phyloP scores from a whole-genome alignment of 805 yeast genomes.

The Candida michaelii region DNA sequence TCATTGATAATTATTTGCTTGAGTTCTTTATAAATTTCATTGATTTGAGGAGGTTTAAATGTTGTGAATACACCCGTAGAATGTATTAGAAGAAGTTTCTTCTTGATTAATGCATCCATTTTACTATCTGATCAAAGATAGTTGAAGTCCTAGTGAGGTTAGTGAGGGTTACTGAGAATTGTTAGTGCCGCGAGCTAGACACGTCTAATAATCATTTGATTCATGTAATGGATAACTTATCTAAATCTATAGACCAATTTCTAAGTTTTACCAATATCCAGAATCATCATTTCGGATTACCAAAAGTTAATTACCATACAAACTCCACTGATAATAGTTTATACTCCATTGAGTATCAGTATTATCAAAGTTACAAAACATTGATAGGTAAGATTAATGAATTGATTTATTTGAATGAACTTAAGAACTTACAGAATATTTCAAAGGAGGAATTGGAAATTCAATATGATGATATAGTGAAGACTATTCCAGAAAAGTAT shows the following conservation, averaged over 20 bases:
- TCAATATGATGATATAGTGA: conserved; percentile 16
- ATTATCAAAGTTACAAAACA: conserved; percentile 23
- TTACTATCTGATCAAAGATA: too few relatives aligned
- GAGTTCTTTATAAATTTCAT: conserved; percentile 41
- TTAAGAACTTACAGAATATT: conserved; percentile 19
- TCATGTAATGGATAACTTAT: conserved; percentile 10
- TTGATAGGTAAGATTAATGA: conserved; percentile 25
- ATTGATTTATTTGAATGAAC: conserved; percentile 29
- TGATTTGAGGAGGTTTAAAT: conserved; percentile 46
- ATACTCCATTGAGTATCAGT: conserved; percentile 23
- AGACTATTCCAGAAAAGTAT: not conserved
- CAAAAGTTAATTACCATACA: conserved; percentile 13
- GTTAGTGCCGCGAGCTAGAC: too few relatives aligned
- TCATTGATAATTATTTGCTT: conserved; percentile 30
- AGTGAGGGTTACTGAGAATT: too few relatives aligned
- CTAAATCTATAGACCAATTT: conserved; percentile 14
- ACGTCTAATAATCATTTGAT: too few relatives aligned
- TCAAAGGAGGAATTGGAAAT: conserved; percentile 17
- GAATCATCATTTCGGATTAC: conserved; percentile 35
- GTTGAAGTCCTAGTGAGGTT: too few relatives aligned
- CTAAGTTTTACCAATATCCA: conserved; percentile 17
- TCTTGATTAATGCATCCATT: conserved; percentile 24
- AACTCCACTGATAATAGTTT: conserved; percentile 1
- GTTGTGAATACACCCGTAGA: conserved; percentile 50
- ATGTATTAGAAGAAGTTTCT: conserved; percentile 51